A percentile compares a stretch with the other conserved stretches of the same genome.
Evolutionary conservation across 805 yeast species (phyloP).

Genomic region (Myxozyma sirexii): DNA sequence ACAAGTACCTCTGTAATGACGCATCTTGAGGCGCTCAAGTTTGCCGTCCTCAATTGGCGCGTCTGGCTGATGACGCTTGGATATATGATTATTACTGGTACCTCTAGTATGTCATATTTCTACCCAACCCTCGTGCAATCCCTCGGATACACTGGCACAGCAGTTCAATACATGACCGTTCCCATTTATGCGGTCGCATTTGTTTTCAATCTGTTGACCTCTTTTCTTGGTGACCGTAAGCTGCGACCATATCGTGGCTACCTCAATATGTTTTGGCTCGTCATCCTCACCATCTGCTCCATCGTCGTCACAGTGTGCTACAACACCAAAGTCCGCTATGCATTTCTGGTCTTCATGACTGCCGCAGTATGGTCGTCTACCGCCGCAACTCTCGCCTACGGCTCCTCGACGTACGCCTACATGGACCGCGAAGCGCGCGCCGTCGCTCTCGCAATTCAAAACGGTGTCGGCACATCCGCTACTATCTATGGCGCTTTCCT

Average conservation of each 20-base stretch:
- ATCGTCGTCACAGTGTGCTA: constrained; percentile 6
- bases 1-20: neutral
- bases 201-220: constrained; percentile 7
- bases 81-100: constrained; percentile 11
- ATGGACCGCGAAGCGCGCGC: constrained; percentile 30
- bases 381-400: constrained; percentile 21
- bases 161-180: constrained; percentile 77
- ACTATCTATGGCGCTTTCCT: constrained; percentile 20
- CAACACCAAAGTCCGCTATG: constrained; percentile 19
- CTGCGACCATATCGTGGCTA: constrained; percentile 20
- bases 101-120: constrained; percentile 21
- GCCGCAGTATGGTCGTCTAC: constrained; percentile 23
- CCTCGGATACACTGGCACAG: constrained; percentile 56
- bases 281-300: constrained; percentile 11
- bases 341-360: constrained; percentile 18
- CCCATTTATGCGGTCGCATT: constrained; percentile 67
- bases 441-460: constrained; percentile 23
- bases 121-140: constrained; percentile 18
- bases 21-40: constrained; percentile 13
- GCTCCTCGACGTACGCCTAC: constrained; percentile 17
- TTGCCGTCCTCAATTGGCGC: constrained; percentile 14
- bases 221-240: constrained; percentile 17
- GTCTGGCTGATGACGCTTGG: constrained; percentile 21
- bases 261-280: constrained; percentile 8
- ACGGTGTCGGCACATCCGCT: constrained; percentile 24